Evolutionary conservation across 257 asterid species (phyloP).

Genomic region (Petunia secreta): DNA sequence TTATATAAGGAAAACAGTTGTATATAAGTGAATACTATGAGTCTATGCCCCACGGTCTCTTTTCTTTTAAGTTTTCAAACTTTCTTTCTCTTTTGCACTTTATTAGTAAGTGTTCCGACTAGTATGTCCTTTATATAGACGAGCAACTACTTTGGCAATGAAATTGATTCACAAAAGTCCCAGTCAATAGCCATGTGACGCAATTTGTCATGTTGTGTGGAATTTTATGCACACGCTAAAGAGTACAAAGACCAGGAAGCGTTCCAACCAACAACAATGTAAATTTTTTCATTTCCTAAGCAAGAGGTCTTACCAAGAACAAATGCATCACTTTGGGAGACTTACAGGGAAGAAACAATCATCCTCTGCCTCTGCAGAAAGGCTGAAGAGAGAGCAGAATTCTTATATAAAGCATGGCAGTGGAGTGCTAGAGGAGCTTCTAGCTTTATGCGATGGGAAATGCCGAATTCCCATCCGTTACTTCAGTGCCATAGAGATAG

Average conservation of each 20-base stretch:
- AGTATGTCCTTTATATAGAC: no score
- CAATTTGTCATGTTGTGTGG: neutral
- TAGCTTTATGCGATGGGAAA: slow-evolving; percentile 16
- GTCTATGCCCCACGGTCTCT: no score
- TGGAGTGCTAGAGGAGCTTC: slow-evolving; percentile 6
- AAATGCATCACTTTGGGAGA: neutral
- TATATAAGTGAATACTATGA: no score
- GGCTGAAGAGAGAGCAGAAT: neutral
- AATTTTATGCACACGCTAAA: no score
- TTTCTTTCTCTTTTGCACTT: no score
- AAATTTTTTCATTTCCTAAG: no score
- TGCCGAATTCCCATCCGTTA: slow-evolving; percentile 24
- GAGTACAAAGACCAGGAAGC: no score
- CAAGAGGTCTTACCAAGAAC: no score
- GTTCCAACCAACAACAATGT: no score
- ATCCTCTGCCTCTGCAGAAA: slow-evolving; percentile 14
- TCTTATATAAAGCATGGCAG: slow-evolving; percentile 19
- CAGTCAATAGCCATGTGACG: neutral
- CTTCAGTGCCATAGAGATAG: slow-evolving; percentile 17
- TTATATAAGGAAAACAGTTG: no score
- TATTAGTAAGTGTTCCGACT: no score
- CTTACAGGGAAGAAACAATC: neutral
- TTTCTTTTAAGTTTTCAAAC: no score
- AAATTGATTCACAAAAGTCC: neutral
- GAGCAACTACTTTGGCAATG: neutral